Evolutionary conservation across 371 early-diverging fungal genomes (phyloP).

Genomic region (Apophysomyces ossiformis): DNA sequence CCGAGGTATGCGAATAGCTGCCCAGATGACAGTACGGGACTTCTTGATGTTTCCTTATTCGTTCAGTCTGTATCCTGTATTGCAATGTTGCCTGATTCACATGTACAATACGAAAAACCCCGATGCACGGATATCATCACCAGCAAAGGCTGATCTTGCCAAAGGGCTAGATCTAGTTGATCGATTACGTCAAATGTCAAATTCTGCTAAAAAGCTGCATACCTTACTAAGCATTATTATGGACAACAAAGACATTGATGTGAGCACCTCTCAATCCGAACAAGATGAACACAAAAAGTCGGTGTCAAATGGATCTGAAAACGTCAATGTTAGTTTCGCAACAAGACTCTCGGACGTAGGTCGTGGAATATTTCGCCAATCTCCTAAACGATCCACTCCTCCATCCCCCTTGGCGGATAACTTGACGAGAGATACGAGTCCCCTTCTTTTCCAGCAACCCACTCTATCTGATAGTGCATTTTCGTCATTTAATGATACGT

Average conservation of each 20-base stretch:
- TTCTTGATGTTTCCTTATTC: slow-evolving; percentile 52
- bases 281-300: slow-evolving; percentile 18
- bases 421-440: not conserved
- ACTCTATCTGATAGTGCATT: slow-evolving; percentile 1
- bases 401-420: not conserved
- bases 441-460: slow-evolving; percentile 4
- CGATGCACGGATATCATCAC: slow-evolving; percentile 36
- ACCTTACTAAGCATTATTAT: slow-evolving; percentile 37
- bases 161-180: slow-evolving; percentile 37
- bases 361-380: slow-evolving; percentile 17
- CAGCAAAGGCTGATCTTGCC: slow-evolving; percentile 43
- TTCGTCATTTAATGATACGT: not conserved
- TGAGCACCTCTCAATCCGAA: slow-evolving; percentile 19
- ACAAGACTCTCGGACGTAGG: slow-evolving; percentile 33
- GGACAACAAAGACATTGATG: slow-evolving; percentile 43
- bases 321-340: not conserved
- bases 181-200: slow-evolving; percentile 36
- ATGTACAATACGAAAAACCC: slow-evolving; percentile 51
- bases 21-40: slow-evolving; percentile 38
- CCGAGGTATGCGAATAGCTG: slow-evolving; percentile 43
- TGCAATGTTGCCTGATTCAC: slow-evolving; percentile 50
- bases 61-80: slow-evolving; percentile 48
- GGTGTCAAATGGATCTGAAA: not conserved
- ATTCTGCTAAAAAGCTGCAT: slow-evolving; percentile 37
- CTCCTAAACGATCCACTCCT: slow-evolving; percentile 2